These are phyloP conservation scores for Leucocoprinus leucothites DNA, from an alignment of 768 basidiomycete species.

Conservation along the genomic window DNA sequence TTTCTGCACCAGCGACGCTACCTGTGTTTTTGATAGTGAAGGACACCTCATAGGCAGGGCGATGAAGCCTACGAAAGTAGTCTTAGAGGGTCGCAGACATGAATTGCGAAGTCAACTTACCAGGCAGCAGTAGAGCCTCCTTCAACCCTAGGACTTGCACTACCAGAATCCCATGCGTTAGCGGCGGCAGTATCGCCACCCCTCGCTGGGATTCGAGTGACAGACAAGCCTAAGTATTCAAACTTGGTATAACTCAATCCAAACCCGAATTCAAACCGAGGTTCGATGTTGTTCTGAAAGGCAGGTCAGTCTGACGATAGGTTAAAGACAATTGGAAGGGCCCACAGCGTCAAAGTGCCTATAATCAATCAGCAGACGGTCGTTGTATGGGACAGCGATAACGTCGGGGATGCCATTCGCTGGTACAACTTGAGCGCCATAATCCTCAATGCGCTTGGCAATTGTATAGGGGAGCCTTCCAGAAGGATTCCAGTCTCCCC, in stretches of 20 bases:
- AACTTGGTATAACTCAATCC: constrained; percentile 87
- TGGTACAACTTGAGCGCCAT: constrained; percentile 46
- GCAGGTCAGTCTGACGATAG: neutral
- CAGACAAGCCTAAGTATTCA: constrained; percentile 56
- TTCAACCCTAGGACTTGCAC: constrained; percentile 47
- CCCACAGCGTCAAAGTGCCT: constrained; percentile 66
- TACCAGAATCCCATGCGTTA: constrained; percentile 55
- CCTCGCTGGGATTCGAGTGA: constrained; percentile 37
- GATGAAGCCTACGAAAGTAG: constrained; percentile 49
- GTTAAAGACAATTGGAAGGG: constrained; percentile 1
- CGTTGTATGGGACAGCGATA: constrained; percentile 38
- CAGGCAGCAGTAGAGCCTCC: constrained; percentile 65
- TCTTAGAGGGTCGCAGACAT: neutral
- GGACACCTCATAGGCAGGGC: constrained; percentile 56
- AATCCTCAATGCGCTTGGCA: constrained; percentile 56
- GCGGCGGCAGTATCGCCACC: constrained; percentile 36
- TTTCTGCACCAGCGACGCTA: constrained; percentile 50
- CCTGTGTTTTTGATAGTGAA: constrained; percentile 72
- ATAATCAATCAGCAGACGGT: constrained; percentile 66
- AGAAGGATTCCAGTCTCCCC: constrained; percentile 65
- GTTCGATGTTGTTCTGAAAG: constrained; percentile 59
- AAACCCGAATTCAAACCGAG: constrained; percentile 88
- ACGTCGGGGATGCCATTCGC: constrained; percentile 34
- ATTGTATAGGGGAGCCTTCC: constrained; percentile 75
- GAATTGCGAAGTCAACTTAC: constrained; percentile 24